A percentile compares a stretch with the other conserved stretches of the same genome.
Evolutionary conservation across 768 basidiomycete genomes (phyloP).

Genomic region (Roridomyces roridus): DNA sequence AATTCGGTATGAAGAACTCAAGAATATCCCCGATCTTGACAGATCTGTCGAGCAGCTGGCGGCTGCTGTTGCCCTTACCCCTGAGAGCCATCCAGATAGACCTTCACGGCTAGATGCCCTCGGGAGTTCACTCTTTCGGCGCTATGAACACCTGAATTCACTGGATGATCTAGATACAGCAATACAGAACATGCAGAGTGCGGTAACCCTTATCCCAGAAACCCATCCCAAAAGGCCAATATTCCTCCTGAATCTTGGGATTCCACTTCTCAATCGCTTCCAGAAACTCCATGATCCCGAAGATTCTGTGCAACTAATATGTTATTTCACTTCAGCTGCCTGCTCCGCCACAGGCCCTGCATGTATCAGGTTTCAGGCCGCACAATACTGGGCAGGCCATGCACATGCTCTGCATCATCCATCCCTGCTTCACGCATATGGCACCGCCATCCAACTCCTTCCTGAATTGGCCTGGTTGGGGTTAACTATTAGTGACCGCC

Average conservation of each 20-base stretch:
- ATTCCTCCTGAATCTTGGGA: slow-evolving; percentile 12
- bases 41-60: too few species aligned
- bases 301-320: slow-evolving; percentile 6
- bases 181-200: too few species aligned
- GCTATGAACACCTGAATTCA: too few species aligned
- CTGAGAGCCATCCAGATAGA: too few species aligned
- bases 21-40: too few species aligned
- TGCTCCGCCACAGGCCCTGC: neutral
- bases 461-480: slow-evolving; percentile 25
- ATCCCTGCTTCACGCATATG: slow-evolving; percentile 10
- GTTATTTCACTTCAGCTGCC: too few species aligned
- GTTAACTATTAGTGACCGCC: slow-evolving; percentile 19
- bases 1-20: too few species aligned
- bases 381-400: neutral
- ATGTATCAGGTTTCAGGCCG: neutral
- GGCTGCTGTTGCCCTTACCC: too few species aligned
- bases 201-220: too few species aligned
- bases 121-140: too few species aligned
- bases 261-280: slow-evolving; percentile 13
- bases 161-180: too few species aligned
- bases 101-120: too few species aligned
- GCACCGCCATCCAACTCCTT: slow-evolving; percentile 20
- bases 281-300: slow-evolving; percentile 16
- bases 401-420: neutral
- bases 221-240: slow-evolving; percentile 6